These are phyloP conservation scores for Starmerella etchellsii DNA, from an alignment of 805 yeast genomes.

Conservation along the genomic window DNA sequence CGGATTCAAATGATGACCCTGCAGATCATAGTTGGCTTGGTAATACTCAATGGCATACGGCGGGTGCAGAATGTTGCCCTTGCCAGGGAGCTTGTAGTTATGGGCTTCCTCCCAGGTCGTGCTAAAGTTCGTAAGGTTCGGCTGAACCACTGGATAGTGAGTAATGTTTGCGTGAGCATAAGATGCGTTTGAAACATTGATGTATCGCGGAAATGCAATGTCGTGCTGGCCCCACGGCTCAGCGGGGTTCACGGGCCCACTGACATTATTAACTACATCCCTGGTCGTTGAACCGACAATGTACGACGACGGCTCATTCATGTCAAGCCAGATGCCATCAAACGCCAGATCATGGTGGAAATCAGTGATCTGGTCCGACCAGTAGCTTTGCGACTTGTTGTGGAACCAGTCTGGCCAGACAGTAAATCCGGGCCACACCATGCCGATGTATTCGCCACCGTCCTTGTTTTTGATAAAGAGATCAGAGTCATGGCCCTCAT, in stretches of 20 bases:
- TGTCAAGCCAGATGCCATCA: slow-evolving; percentile 3
- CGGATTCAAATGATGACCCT: not conserved
- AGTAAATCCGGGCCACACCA: slow-evolving; percentile 4
- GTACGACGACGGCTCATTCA: slow-evolving; percentile 2
- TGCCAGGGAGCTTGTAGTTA: slow-evolving; percentile 1
- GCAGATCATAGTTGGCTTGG: not conserved
- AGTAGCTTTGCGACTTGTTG: slow-evolving; percentile 1
- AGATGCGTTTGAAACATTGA: not conserved
- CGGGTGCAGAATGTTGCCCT: slow-evolving; percentile 2
- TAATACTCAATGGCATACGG: slow-evolving; percentile 3
- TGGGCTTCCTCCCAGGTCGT: not conserved
- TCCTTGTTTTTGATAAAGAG: not conserved
- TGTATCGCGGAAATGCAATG: not conserved
- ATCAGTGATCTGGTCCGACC: not conserved
- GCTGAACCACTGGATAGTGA: not conserved
- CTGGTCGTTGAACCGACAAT: not conserved
- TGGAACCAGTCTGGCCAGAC: slow-evolving; percentile 2
- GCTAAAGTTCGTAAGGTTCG: not conserved
- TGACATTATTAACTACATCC: not conserved
- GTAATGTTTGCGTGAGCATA: not conserved
- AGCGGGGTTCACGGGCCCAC: not conserved
- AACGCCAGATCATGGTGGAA: not conserved
- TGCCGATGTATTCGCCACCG: slow-evolving; percentile 1
- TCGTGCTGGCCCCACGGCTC: not conserved
- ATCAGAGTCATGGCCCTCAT: slow-evolving; percentile 4